These are phyloP conservation scores for Rhododendron griersonianum DNA, from an alignment of 148 eudicot genomes.

Conservation along the genomic window DNA sequence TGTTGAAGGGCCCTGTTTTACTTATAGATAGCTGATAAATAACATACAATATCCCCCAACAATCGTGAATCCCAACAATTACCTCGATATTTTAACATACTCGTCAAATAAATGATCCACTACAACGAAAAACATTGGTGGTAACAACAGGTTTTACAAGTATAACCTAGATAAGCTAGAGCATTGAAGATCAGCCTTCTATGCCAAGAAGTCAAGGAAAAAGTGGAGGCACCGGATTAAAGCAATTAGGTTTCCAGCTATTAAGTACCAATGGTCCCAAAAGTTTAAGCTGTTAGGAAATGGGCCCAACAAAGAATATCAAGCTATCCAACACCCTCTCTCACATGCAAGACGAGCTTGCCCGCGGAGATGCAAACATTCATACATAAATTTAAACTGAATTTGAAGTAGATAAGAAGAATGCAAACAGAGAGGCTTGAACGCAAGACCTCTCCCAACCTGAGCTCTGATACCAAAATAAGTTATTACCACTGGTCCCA, in stretches of 20 bases:
- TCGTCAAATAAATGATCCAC: background rate
- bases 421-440: background rate
- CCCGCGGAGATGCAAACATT: background rate
- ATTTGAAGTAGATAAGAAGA: background rate
- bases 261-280: background rate
- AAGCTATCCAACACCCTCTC: background rate
- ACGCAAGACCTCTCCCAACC: background rate
- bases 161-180: background rate
- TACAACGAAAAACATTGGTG: background rate
- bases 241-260: background rate
- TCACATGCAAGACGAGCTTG: background rate
- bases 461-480: background rate
- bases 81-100: background rate
- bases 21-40: background rate
- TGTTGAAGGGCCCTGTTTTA: background rate
- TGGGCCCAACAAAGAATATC: background rate
- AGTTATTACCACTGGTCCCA: background rate
- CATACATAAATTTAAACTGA: background rate
- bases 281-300: background rate
- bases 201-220: background rate
- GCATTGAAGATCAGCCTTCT: background rate
- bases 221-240: background rate
- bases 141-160: background rate
- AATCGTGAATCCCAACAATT: background rate
- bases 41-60: background rate